Evolutionary conservation across 768 basidiomycete species (phyloP), one percentile per base, ranked within the genome.

Genomic region (Dendrothele bispora): DNA sequence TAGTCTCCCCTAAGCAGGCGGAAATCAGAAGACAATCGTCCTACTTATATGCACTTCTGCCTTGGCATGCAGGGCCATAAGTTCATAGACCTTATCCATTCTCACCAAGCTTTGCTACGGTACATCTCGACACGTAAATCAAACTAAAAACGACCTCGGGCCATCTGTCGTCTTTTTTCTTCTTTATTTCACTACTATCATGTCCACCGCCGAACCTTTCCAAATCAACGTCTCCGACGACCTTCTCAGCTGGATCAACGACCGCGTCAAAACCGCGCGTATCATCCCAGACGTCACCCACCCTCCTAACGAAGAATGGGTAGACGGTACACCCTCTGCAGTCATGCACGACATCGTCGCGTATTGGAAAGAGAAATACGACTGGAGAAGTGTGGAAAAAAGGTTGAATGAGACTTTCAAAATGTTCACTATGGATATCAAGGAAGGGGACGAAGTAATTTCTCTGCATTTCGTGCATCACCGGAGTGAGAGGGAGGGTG

Each of bases 391-490:
- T 34, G 60, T 74, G 7, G 79, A 82, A 54, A 64, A 61, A 0
- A 55, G 55, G n/a, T 61, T 82, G 52, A 82, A 82, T 56, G 58
- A 63, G n/a, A 66, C 66, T 10, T 58, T 76, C 12, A 69, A 74
- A 8, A 75, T 77, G 70, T 82, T 74, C 59, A 79, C 74, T 2
- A 59, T 68, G n/a, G 74, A 79, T 43, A 68, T 82, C 38, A 60
- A 68, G 3, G 74, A 78, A 28, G 70, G 62, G 3, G 70, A 69
- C 43, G 78, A 69, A 12, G 57, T 64, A 4, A 62, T 82, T 35
- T 74, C 77, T 28, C 61, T 81, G 5, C 80, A 83, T 51, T 82
- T 76, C 50, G 70, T 80, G 2, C 79, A 81, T 57, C 66, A 77
- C 51, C 66, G 63, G 51, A 78, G 78, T 55, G 51, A 52, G 18